Base-by-base conservation (phyloP, 306 rosid species). In the Dalbergia cochinchinensis region DNA sequence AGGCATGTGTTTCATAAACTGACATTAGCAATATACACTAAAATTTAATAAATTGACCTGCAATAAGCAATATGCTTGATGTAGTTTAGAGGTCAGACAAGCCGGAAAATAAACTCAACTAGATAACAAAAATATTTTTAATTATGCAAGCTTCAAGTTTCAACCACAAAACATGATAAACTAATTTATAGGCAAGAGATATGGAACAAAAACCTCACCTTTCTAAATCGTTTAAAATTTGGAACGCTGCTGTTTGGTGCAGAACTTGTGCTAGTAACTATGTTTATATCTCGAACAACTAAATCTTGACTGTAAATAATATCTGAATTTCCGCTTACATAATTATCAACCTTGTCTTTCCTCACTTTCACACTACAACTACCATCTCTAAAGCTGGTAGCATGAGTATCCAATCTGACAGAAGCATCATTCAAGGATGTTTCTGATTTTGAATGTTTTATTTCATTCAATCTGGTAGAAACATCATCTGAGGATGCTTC, bases 191-290 rank as follows among this genome's bases (percentile, higher is more conserved):
- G 71, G 71, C 54, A 81, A 65, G 51, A 67, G 22, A 82, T 50
- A 68, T 67, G 80, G 51, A 11, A 61, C 67, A n/a, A 15, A 71
- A 74, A 62, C 57, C 79, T 59, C 67, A 92, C 99, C 97, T 94
- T 94, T 82, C 91, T 87, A 81, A 94, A 92, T 80, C 86, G 83
- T 83, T 92, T 94, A 80, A 92, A 92, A 85, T 91, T 86, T 63
- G 90, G 75, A 75, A 66, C 79, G 47, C 84, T 78, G 74, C 79
- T 80, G 84, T 86, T 80, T 51, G 87, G 78, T 69, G 85, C 76
- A 72, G 84, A 72, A 68, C 65, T 65, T 57, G 5, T 20, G 60
- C 73, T 31, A 61, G 81, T 19, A 26, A 42, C 80, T 37, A 18
- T n/a, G 67, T 34, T 80, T 18, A 34, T 64, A 86, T 90, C 87